Evolutionary conservation across 768 basidiomycete species (phyloP).

Genomic region (Boletus eberwhitei): DNA sequence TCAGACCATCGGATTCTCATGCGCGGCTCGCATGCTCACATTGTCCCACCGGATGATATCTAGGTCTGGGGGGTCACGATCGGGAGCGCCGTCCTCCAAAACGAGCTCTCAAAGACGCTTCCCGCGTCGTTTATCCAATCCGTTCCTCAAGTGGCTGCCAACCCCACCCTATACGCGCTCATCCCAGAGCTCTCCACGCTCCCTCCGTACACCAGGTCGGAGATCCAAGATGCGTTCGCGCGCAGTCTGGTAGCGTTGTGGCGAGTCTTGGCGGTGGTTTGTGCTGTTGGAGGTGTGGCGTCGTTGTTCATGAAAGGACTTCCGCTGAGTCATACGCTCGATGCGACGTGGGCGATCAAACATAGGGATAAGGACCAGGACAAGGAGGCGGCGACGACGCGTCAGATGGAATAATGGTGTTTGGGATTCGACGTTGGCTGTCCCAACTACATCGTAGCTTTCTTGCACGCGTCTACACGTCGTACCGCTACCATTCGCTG

Average conservation of each 20-base stretch:
- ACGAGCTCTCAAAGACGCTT: constrained; percentile 40
- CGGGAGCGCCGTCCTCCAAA: constrained; percentile 49
- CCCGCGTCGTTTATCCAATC: constrained; percentile 36
- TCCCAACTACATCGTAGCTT: neutral
- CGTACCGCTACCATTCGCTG: neutral
- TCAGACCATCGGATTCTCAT: too few species aligned
- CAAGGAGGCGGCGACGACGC: neutral
- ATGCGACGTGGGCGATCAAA: constrained; percentile 9
- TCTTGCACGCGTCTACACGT: neutral
- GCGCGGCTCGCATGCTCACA: neutral
- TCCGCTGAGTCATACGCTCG: constrained; percentile 3
- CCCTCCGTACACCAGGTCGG: constrained; percentile 26
- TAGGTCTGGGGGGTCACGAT: constrained; percentile 53
- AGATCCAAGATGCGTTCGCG: constrained; percentile 43
- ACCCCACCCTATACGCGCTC: constrained; percentile 36
- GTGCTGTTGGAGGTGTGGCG: constrained; percentile 12
- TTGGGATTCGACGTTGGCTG: neutral
- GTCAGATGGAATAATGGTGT: neutral
- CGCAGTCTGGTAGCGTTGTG: constrained; percentile 39
- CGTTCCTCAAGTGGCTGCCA: constrained; percentile 11
- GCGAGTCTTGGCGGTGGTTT: constrained; percentile 41
- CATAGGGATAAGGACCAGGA: neutral
- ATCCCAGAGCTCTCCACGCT: constrained; percentile 42
- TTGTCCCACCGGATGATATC: neutral
- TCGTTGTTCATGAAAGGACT: constrained; percentile 20